Conservation (phyloP, 2,329 filamentous ascomycete species). For the Thelonectria blattea region DNA sequence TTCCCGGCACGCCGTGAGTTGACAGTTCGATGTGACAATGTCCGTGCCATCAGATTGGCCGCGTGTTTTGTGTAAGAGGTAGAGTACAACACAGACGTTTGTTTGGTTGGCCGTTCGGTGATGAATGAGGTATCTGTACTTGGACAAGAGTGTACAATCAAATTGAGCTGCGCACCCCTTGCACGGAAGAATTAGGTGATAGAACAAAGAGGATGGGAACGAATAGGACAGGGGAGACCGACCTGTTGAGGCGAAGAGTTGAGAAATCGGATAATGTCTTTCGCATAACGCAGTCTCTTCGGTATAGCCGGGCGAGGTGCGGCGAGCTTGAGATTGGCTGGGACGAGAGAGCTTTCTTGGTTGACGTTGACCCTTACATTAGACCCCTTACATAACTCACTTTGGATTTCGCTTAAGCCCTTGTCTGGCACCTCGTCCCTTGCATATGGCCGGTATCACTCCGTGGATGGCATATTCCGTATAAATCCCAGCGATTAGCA, state of each 20-base stretch:
- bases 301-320: constrained; percentile 5
- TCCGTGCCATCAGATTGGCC: constrained; percentile 8
- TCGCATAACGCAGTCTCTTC: constrained; percentile 4
- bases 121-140: background rate
- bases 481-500: background rate
- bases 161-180: constrained; percentile 1
- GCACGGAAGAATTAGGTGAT: constrained; percentile 12
- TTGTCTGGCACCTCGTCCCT: constrained; percentile 8
- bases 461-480: background rate
- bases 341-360: constrained; percentile 11
- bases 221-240: constrained; percentile 1
- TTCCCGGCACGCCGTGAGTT: constrained; percentile 3
- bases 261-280: constrained; percentile 5
- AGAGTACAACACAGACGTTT: constrained; percentile 5
- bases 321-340: constrained; percentile 18
- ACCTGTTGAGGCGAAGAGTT: constrained; percentile 8
- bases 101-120: background rate
- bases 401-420: constrained; percentile 12
- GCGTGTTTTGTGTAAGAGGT: constrained; percentile 13
- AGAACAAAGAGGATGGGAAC: background rate
- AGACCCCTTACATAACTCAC: constrained; percentile 12
- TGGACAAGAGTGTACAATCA: background rate
- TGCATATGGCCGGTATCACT: constrained; percentile 15
- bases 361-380: constrained; percentile 25
- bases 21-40: constrained; percentile 1